Conservation (phyloP, 2,329 filamentous ascomycete genomes). For the Akanthomyces dipterigenus region DNA sequence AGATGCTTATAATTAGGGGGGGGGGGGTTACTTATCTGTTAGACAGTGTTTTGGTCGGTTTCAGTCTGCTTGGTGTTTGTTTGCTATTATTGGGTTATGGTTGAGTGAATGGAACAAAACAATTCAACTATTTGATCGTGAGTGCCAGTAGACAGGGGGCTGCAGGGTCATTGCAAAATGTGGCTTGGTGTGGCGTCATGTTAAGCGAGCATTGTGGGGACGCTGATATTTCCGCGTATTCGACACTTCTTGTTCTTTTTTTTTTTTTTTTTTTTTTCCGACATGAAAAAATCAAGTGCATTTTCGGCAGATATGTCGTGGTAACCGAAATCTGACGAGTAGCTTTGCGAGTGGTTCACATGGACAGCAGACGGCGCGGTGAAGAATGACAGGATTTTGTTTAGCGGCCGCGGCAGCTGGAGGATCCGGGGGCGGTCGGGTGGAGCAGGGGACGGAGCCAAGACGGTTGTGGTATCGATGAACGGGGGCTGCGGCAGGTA, state of each 20-base stretch:
- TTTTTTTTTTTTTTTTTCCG: too few species aligned
- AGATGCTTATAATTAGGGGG: neutral
- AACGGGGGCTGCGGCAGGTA: neutral
- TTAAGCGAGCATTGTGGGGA: neutral
- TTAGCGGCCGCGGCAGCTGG: slow-evolving; percentile 1
- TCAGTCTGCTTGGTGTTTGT: too few species aligned
- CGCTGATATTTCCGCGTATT: neutral
- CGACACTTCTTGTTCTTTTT: too few species aligned
- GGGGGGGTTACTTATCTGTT: too few species aligned
- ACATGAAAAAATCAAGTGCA: too few species aligned
- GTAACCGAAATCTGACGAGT: neutral
- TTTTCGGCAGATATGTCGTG: too few species aligned
- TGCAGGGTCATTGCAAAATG: neutral
- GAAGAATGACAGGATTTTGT: neutral
- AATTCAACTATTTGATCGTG: too few species aligned
- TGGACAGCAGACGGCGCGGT: neutral
- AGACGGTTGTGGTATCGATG: neutral
- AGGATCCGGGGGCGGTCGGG: neutral
- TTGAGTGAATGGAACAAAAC: too few species aligned
- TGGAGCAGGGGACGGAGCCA: neutral
- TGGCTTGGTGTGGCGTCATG: neutral
- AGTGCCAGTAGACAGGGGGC: too few species aligned
- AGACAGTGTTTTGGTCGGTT: too few species aligned
- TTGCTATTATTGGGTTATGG: too few species aligned
- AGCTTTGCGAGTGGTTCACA: neutral